Evolutionary conservation across 345 rosid species (phyloP), one percentile per base, ranked within the genome.

Genomic region (Leavenworthia alabamica): DNA sequence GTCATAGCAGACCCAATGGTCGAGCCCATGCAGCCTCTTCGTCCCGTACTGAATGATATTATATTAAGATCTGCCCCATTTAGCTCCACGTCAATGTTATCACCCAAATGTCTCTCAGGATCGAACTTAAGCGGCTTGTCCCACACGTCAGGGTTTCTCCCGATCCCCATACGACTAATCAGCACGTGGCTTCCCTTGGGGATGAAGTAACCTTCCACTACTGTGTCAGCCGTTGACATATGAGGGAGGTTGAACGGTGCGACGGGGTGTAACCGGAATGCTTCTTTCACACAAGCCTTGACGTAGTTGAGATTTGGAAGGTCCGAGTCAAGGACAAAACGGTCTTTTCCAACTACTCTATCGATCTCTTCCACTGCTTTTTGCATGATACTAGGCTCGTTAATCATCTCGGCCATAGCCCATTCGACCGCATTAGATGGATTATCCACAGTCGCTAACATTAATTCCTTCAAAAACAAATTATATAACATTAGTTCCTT

Each of bases 401-500:
- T 79, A 6, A 83, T 60, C 84, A 79, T 73, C 74, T 83, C 89
- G 0, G 77, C 85, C 20, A 81, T 52, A 7, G 79, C 83, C 86
- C 83, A 84, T 37, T 84, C 86, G 0, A 11, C 52, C 0, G 81
- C 88, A 51, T 85, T 82, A 3, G 88, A 62, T 16, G 86, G 88
- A 62, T 85, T 82, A 49, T 82, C 86, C 3, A 79, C 76, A 3
- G 81, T 53, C 3, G 82, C 84, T 0, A 79, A 1, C 81, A 82
- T 79, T 28, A 85, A 7, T 10, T 79, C 90, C 87, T 84, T 39
- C 50, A 32, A 7, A 31, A 31, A n/a, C n/a, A n/a, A n/a, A n/a
- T n/a, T n/a, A n/a, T n/a, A 31, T 3, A 79, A 1, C 79, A 80
- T 79, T 28, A 85, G 8, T n/a, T 79, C 84, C 87, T 82, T 11